Evolutionary conservation across 1,139 yeast genomes (phyloP).

Genomic region (Meyerozyma sp.): DNA sequence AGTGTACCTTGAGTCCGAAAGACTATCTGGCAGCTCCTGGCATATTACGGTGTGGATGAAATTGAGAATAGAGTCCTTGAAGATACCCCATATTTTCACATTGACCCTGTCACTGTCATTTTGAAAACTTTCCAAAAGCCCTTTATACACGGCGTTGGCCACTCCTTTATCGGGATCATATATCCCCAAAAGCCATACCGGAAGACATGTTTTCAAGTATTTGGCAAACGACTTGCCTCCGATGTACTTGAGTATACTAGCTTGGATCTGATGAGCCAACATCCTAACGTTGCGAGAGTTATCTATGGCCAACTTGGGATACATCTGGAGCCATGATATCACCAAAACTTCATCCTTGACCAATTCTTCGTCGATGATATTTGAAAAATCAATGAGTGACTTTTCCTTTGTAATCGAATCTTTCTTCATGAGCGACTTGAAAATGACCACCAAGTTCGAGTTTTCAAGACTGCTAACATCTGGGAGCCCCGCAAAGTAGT

Average conservation of each 20-base stretch:
- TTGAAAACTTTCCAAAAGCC: constrained; percentile 52
- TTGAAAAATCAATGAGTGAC: constrained; percentile 54
- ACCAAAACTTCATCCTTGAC: constrained; percentile 44
- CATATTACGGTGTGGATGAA: constrained; percentile 48
- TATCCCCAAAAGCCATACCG: constrained; percentile 66
- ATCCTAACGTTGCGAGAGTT: constrained; percentile 60
- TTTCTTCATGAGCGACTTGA: constrained; percentile 71
- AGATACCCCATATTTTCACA: constrained; percentile 52
- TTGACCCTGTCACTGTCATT: constrained; percentile 51
- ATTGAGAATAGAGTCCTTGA: constrained; percentile 50
- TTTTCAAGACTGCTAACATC: constrained; percentile 56
- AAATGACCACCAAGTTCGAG: constrained; percentile 57
- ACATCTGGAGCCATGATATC: constrained; percentile 73
- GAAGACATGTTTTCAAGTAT: constrained; percentile 65
- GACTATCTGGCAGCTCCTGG: constrained; percentile 53
- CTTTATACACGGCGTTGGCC: constrained; percentile 41
- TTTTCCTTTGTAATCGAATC: constrained; percentile 83
- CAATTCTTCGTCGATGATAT: background rate
- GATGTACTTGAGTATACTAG: constrained; percentile 39
- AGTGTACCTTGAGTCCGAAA: constrained; percentile 73
- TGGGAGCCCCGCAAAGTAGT: constrained; percentile 75
- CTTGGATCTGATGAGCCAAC: constrained; percentile 61
- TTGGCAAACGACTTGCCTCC: constrained; percentile 59
- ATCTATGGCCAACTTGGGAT: constrained; percentile 73
- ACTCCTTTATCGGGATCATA: constrained; percentile 68